Conservation (phyloP, 768 basidiomycete species). For the Agaricus bisporus region DNA sequence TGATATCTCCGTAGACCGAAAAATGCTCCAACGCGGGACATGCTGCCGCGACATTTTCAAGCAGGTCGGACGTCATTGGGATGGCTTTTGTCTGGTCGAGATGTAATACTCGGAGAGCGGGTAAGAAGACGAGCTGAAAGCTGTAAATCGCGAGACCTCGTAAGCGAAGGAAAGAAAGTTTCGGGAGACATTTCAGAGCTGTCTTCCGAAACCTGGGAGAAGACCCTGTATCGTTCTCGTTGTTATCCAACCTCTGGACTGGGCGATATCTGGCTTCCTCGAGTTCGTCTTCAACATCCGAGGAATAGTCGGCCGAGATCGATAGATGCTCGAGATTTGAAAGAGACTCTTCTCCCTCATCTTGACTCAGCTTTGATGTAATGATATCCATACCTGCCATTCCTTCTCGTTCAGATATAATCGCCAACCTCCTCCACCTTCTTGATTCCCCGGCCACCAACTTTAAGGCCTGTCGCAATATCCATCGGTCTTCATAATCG, state of each 20-base stretch:
- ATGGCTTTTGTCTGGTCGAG: conserved; percentile 35
- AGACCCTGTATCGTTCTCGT: background rate
- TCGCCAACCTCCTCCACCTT: conserved; percentile 31
- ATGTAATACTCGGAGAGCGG: conserved; percentile 32
- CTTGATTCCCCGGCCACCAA: conserved; percentile 24
- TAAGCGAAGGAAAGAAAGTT: conserved; percentile 34
- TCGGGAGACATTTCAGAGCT: conserved; percentile 16
- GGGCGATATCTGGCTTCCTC: background rate
- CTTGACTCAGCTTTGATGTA: background rate
- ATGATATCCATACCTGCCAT: background rate
- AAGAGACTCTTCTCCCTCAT: conserved; percentile 11
- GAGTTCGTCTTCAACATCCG: background rate
- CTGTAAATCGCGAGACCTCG: conserved; percentile 37
- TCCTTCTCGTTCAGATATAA: conserved; percentile 4
- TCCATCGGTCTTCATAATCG: conserved; percentile 5
- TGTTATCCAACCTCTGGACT: background rate
- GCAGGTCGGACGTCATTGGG: conserved; percentile 28
- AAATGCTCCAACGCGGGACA: conserved; percentile 30
- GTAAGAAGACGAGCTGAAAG: conserved; percentile 29
- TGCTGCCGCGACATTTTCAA: conserved; percentile 28
- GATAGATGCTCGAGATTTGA: conserved; percentile 34
- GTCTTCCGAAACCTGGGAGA: background rate
- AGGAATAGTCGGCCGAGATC: conserved; percentile 25
- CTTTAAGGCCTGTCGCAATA: conserved; percentile 21
- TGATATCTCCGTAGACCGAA: conserved; percentile 39